Evolutionary conservation across 495 filamentous ascomycete genomes (phyloP), one percentile per base, ranked within the genome.

Genomic region (Collariella sp.): DNA sequence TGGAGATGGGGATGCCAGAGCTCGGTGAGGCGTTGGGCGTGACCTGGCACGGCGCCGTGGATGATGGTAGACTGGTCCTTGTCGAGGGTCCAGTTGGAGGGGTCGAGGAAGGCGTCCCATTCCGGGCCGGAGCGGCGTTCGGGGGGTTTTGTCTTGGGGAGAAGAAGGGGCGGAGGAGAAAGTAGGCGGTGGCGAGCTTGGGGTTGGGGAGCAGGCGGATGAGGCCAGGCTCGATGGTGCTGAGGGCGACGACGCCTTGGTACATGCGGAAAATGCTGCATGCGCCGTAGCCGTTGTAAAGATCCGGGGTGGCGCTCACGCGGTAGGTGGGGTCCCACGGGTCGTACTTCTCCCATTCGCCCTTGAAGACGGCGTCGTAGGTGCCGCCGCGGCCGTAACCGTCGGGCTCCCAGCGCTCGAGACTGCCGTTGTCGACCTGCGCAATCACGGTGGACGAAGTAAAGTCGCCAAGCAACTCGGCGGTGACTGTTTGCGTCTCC

Each of bases 221-320:
- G n/a, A 88, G 87, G 12, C 91, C 91, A 0, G 88, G 86, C 6
- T 80, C 84, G 9, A 87, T 89, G 40, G 79, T 74, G 22, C 84
- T 89, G 72, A 95, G 80, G n/a, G 85, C 83, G 13, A 95, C 75
- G 76, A 89, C 89, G 23, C 88, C 90, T 63, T 95, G 88, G 71
- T 86, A 91, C 78, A 95, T 89, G 15, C 90, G 80, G 73, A 91
- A 85, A 79, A 91, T 89, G 18, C 80, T 86, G 71, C 89, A 95
- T 2, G 85, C 83, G 5, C 89, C 89, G 10, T 88, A 83, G 31
- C 89, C 89, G 60, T 94, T 84, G 70, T 96, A 95, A 39, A 95
- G 63, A 55, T 96, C 90, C 54, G 83, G 82, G 16, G 80, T 80
- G 6, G 85, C 88, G 13, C 73, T 77, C 20, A 94, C 68, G 41